These are phyloP conservation scores for Chloris gayana DNA, from an alignment of 176 grass and related monocot genomes.

Conservation along the genomic window DNA sequence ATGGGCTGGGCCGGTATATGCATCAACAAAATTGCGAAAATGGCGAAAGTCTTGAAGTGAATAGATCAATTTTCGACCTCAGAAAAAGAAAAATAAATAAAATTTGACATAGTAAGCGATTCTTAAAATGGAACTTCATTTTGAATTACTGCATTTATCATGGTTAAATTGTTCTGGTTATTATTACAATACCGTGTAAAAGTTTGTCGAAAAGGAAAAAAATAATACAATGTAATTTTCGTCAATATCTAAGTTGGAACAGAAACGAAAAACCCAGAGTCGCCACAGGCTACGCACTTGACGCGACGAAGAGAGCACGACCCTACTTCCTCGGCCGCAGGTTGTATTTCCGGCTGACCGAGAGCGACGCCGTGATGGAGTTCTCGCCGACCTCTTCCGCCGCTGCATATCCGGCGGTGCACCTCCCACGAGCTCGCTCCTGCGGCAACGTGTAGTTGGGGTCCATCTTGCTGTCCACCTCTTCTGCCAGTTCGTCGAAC, in stretches of 20 bases:
- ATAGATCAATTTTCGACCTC: not conserved
- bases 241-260: not conserved
- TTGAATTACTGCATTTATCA: not conserved
- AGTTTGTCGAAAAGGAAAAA: not conserved
- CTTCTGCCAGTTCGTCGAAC: constrained; percentile 45
- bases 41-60: not conserved
- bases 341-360: constrained; percentile 38
- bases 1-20: not conserved
- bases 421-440: not conserved
- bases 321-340: constrained; percentile 34
- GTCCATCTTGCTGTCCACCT: constrained; percentile 42
- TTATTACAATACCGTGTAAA: not conserved
- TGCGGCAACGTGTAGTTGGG: constrained; percentile 37
- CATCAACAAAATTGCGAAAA: not conserved
- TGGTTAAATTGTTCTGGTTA: not conserved
- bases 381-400: constrained; percentile 48
- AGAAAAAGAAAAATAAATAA: too few species aligned
- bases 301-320: not conserved
- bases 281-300: not conserved
- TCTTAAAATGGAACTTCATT: not conserved
- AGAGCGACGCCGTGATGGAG: constrained; percentile 33
- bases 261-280: not conserved
- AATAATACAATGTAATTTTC: not conserved
- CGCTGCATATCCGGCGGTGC: not conserved
- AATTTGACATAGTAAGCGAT: not conserved